These are phyloP conservation scores for Tolypocladium nubicola DNA, from an alignment of 2,329 filamentous ascomycete genomes.

Conservation along the genomic window DNA sequence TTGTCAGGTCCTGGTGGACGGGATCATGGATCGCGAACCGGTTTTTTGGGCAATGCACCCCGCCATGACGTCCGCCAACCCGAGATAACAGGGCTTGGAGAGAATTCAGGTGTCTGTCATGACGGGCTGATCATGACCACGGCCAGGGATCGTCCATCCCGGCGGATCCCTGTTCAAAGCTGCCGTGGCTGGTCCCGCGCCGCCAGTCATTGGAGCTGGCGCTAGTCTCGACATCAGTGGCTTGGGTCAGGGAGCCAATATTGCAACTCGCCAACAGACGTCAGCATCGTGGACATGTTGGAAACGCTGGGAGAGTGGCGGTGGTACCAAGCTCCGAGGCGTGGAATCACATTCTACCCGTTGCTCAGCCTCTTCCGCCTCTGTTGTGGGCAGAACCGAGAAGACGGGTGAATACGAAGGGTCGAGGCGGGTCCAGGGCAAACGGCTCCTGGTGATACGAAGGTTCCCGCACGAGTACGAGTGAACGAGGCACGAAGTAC, in stretches of 20 bases:
- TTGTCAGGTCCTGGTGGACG: background rate
- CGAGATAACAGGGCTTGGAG: background rate
- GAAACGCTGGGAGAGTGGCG: background rate
- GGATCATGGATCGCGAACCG: background rate
- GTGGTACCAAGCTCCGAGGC: background rate
- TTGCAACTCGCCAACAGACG: background rate
- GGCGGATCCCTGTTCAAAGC: background rate
- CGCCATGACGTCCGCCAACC: background rate
- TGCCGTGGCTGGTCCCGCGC: background rate
- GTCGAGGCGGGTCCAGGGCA: background rate
- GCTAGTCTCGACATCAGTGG: background rate
- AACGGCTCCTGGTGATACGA: background rate
- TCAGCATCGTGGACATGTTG: background rate
- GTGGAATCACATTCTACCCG: background rate
- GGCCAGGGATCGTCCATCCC: background rate
- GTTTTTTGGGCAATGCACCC: background rate
- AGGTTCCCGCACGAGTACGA: background rate
- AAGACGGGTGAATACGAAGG: constrained; percentile 1
- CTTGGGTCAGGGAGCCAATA: background rate
- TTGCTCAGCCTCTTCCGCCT: background rate
- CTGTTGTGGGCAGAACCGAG: background rate
- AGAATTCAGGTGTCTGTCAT: background rate
- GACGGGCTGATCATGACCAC: background rate
- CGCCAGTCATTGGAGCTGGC: background rate
- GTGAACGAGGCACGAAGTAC: too few relatives aligned